phyloP scores from a whole-genome alignment of 2,329 filamentous ascomycete genomes.

The Parafenestella ontariensis region DNA sequence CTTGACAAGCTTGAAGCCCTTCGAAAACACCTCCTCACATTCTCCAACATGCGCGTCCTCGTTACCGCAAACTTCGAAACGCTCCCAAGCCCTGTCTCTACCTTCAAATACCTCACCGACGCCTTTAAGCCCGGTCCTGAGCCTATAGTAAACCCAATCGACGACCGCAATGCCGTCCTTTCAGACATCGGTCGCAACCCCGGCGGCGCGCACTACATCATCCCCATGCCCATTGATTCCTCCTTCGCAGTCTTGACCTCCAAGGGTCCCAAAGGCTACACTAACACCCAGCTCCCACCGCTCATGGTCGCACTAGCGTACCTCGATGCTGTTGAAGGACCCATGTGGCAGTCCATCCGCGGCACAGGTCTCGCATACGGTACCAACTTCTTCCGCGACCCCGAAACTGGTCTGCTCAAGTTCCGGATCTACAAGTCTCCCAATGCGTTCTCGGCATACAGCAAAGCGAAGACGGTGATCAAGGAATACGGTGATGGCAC shows the following conservation, averaged over 20 bases:
- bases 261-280: constrained; percentile 75
- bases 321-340: constrained; percentile 91
- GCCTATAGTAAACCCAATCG: constrained; percentile 71
- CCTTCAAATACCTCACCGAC: constrained; percentile 72
- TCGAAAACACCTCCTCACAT: constrained; percentile 76
- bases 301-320: constrained; percentile 89
- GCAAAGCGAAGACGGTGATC: constrained; percentile 76
- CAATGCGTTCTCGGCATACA: constrained; percentile 85
- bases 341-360: constrained; percentile 90
- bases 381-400: constrained; percentile 76
- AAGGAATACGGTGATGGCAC: constrained; percentile 75
- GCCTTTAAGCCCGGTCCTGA: constrained; percentile 57
- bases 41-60: constrained; percentile 84
- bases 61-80: constrained; percentile 82
- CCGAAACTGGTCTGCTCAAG: constrained; percentile 80
- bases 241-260: constrained; percentile 83
- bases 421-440: constrained; percentile 91
- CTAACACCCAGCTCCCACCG: constrained; percentile 79
- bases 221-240: constrained; percentile 93
- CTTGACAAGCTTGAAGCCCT: constrained; percentile 80
- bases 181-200: constrained; percentile 76
- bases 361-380: constrained; percentile 95
- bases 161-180: constrained; percentile 73
- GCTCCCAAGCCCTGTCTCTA: constrained; percentile 75
- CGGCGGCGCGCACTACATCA: constrained; percentile 76